Conservation (phyloP, 345 rosid genomes). For the Eucalyptus melliodora region DNA sequence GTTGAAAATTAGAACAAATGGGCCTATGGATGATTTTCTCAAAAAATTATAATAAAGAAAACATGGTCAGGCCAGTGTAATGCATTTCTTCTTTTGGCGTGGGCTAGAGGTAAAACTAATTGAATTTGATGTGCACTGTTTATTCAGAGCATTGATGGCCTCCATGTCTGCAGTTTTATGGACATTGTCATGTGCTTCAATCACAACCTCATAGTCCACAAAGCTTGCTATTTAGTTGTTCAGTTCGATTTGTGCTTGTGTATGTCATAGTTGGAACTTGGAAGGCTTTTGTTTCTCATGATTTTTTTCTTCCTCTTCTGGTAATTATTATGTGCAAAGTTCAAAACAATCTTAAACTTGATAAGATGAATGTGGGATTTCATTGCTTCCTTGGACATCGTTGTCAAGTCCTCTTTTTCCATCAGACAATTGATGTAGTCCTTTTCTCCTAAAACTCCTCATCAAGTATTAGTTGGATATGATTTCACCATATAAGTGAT, state of each 20-base stretch:
- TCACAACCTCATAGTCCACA: slow-evolving; percentile 30
- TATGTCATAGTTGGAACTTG: not conserved
- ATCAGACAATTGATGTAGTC: not conserved
- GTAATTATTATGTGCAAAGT: not conserved
- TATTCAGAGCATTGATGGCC: not conserved
- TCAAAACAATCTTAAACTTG: not conserved
- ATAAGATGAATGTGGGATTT: not conserved
- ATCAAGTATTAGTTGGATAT: no score
- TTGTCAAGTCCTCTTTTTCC: not conserved
- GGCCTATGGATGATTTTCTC: not conserved
- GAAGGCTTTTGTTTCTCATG: not conserved
- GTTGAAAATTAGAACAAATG: not conserved
- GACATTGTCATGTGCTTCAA: slow-evolving; percentile 22
- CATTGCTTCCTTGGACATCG: not conserved
- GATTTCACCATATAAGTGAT: not conserved
- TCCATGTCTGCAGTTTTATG: slow-evolving; percentile 19
- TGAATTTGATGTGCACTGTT: not conserved
- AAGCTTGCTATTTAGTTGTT: slow-evolving; percentile 28
- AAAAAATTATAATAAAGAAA: not conserved
- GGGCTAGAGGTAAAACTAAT: not conserved
- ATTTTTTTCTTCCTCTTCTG: not conserved
- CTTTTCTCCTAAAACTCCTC: not conserved
- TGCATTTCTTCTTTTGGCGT: not conserved
- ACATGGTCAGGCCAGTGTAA: not conserved
- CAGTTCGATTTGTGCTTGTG: slow-evolving; percentile 46